phyloP scores from a whole-genome alignment of 345 rosid species.

The Populus nigra region DNA sequence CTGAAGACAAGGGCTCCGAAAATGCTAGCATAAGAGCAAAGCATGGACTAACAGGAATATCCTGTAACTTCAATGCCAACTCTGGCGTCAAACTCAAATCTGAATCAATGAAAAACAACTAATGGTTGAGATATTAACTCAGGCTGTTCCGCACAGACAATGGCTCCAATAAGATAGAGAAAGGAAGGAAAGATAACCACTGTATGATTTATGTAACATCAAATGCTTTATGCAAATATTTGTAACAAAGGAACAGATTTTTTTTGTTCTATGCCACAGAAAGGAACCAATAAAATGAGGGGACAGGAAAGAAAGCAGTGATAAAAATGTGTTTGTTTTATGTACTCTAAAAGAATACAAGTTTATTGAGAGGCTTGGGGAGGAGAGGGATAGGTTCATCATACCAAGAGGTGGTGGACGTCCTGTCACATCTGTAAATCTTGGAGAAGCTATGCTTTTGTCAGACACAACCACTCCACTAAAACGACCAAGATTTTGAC shows the following conservation, averaged over 20 bases:
- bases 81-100: conserved; percentile 57
- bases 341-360: too few species aligned
- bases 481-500: conserved; percentile 57
- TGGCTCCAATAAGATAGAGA: neutral
- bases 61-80: conserved; percentile 46
- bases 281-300: neutral
- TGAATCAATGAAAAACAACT: conserved; percentile 30
- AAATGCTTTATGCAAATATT: neutral
- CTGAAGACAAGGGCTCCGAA: conserved; percentile 65
- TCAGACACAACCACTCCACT: conserved; percentile 67
- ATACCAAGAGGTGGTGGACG: conserved; percentile 69
- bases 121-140: conserved; percentile 5
- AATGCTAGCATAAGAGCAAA: conserved; percentile 85
- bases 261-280: neutral
- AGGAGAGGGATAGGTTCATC: neutral
- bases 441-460: conserved; percentile 61
- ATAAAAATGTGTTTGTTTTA: too few species aligned
- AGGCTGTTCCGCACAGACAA: conserved; percentile 7
- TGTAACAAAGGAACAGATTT: neutral
- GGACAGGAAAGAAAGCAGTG: too few species aligned
- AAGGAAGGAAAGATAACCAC: neutral
- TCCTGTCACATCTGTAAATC: conserved; percentile 56
- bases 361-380: neutral
- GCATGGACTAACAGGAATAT: conserved; percentile 71
- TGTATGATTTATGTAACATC: neutral